Percentiles rank a stretch among this genome's conserved stretches.
Conservation (phyloP, 768 basidiomycete genomes). For the Podaxis mareebaensis region DNA sequence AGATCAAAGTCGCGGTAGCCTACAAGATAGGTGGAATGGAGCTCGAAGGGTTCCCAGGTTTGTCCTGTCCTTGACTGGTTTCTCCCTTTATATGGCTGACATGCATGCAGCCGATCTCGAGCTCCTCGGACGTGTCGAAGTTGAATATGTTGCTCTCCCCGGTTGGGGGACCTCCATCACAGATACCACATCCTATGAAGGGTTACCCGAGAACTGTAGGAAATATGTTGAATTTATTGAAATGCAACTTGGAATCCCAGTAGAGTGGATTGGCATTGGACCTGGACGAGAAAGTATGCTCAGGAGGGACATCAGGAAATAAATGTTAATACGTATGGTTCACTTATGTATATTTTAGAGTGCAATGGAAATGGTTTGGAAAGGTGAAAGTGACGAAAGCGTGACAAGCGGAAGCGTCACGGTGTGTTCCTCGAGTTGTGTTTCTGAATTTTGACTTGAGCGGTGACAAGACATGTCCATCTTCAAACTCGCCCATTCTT, state of each 20-base stretch:
- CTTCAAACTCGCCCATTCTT: neutral
- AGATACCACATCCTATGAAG: conserved; percentile 59
- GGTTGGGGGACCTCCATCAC: conserved; percentile 89
- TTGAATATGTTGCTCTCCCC: conserved; percentile 84
- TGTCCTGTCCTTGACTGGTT: conserved; percentile 25
- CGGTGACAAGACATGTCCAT: conserved; percentile 5
- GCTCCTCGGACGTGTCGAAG: conserved; percentile 73
- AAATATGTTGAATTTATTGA: conserved; percentile 90
- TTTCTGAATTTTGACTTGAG: too few species aligned
- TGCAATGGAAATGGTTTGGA: neutral
- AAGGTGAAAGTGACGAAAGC: too few species aligned
- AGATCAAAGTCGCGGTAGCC: conserved; percentile 86
- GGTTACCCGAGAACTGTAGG: conserved; percentile 82
- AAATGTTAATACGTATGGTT: neutral
- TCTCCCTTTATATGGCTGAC: neutral
- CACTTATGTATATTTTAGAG: neutral
- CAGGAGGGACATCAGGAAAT: conserved; percentile 20
- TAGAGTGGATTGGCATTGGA: conserved; percentile 94
- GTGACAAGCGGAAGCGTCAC: too few species aligned
- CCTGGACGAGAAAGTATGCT: conserved; percentile 83
- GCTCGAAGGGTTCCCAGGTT: conserved; percentile 86
- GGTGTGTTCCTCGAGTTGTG: too few species aligned
- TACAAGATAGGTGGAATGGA: conserved; percentile 80
- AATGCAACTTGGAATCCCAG: conserved; percentile 62
- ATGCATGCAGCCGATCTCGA: conserved; percentile 75